These are phyloP conservation scores for Pythium rishiriense DNA, from an alignment of 352 stramenopile genomes.

Conservation along the genomic window DNA sequence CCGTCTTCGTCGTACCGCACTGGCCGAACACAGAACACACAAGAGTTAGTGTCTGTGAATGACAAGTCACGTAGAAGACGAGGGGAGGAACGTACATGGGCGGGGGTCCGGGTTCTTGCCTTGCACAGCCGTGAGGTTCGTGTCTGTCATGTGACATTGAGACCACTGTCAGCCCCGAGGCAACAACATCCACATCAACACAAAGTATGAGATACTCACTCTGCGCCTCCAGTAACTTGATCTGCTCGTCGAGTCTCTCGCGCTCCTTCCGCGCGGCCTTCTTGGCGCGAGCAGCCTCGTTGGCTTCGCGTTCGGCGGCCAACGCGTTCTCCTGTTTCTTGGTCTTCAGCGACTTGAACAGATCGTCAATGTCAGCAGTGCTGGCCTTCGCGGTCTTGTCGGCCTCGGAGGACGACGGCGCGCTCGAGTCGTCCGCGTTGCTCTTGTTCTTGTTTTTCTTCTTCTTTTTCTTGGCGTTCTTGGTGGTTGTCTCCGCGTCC, in stretches of 20 bases:
- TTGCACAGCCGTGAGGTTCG: conserved; percentile 59
- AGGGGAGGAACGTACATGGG: conserved; percentile 45
- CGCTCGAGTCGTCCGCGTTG: conserved; percentile 9
- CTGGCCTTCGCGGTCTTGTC: conserved; percentile 22
- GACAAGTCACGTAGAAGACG: no score
- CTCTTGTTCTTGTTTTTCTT: conserved; percentile 68
- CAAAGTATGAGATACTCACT: conserved; percentile 43
- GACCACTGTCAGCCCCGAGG: conserved; percentile 9
- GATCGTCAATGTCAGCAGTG: conserved; percentile 69
- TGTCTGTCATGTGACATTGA: conserved; percentile 49
- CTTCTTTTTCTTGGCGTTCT: conserved; percentile 26
- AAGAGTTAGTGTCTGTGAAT: background rate
- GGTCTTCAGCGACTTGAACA: conserved; percentile 74
- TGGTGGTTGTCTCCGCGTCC: conserved; percentile 5
- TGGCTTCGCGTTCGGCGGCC: conserved; percentile 54
- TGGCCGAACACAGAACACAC: conserved; percentile 23
- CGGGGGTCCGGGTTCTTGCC: conserved; percentile 70
- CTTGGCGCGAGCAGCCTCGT: conserved; percentile 44
- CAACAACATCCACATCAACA: background rate
- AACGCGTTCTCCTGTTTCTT: conserved; percentile 73
- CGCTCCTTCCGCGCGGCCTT: conserved; percentile 57
- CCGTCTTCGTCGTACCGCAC: conserved; percentile 87
- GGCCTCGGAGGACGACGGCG: background rate
- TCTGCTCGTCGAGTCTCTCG: conserved; percentile 67
- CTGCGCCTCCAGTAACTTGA: conserved; percentile 80